Evolutionary conservation across 108 stramenopile species (phyloP), one percentile per base, ranked within the genome.

Genomic region (Epithemia pelagica): DNA sequence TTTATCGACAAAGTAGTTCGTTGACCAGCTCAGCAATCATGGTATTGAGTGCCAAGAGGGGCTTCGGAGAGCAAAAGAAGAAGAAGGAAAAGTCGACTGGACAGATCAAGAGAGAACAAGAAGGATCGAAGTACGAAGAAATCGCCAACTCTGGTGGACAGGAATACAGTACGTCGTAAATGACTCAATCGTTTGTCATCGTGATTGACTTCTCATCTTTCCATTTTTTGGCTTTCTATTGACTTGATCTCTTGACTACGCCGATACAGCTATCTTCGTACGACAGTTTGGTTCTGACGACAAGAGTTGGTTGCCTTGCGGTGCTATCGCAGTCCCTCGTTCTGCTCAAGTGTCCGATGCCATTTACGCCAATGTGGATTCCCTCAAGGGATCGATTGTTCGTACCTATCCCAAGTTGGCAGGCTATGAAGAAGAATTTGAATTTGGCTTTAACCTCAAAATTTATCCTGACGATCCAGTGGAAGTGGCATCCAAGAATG

Each of bases 381-480:
- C 73, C 18, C 62, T 94, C 24, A 81, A 85, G 56, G 57, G 57
- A 15, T 74, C 82, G 7, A 94, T 90, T 67, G 80, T 82, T 0
- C 56, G 92, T 37, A 79, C 82, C 1, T 94, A 84, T 65, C 83
- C 87, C 2, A 81, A 79, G 54, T 67, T 94, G 54, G 69, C 74
- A 57, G 92, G 89, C 28, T 78, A 64, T 53, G 89, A 90, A 55
- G 68, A 37, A 30, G 87, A 90, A 75, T 87, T 94, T 61, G 92
- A 94, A 71, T 94, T 87, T 66, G 92, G 92, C 21, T 94, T 74
- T 74, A 94, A 94, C 56, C 66, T 94, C 51, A 94, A 90, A 65
- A 77, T 94, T 30, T 94, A 87, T 67, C 89, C 86, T 20, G 92
- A 94, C 73, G 92, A 94, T 82, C 87, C 87, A 1, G 69, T 94